Evolutionary conservation across 805 yeast species (phyloP), one percentile per base, ranked within the genome.

Genomic region (Komagataella phaffii): DNA sequence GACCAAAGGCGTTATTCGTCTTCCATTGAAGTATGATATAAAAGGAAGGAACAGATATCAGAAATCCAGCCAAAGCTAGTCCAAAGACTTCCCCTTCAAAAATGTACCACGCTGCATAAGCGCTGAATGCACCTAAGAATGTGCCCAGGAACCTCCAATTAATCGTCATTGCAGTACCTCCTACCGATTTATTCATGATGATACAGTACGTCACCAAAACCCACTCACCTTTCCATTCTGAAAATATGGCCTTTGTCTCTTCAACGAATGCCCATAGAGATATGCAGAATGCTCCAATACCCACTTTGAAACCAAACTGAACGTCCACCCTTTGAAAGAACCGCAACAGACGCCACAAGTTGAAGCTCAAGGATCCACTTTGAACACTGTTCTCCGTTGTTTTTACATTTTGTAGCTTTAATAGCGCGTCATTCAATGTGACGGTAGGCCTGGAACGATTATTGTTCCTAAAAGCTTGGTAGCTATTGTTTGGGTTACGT

Each of bases 111-210:
- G 77, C 70, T 6, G 69, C 8, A 56, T 72, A 80, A 0, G 95
- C 95, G 5, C 69, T 57, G 8, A 70, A 54, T 1, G 90, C 85
- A 0, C 96, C 96, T 6, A 84, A 50, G 53, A 80, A 77, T 0
- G 95, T 88, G 0, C 96, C 96, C 23, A 82, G 54, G 52, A 87
- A 71, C 58, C 86, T 69, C 85, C 85, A 81, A 57, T 81, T 80
- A 3, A 80, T 81, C 0, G 93, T 83, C 80, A 82, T 79, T 8
- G 86, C 76, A 0, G 95, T 88, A 0, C 95, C 95, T 7, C 96
- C 96, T 4, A 86, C 68, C 0, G 90, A 83, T 59, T 85, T 85
- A 58, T 83, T 85, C 91, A 87, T 86, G 70, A 87, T 85, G 52
- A 87, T 83, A 58, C 87, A 81, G 57, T 80, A 87, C 0, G 89